Conservation (phyloP, 2,329 filamentous ascomycete genomes). For the Colletotrichum camelliae region DNA sequence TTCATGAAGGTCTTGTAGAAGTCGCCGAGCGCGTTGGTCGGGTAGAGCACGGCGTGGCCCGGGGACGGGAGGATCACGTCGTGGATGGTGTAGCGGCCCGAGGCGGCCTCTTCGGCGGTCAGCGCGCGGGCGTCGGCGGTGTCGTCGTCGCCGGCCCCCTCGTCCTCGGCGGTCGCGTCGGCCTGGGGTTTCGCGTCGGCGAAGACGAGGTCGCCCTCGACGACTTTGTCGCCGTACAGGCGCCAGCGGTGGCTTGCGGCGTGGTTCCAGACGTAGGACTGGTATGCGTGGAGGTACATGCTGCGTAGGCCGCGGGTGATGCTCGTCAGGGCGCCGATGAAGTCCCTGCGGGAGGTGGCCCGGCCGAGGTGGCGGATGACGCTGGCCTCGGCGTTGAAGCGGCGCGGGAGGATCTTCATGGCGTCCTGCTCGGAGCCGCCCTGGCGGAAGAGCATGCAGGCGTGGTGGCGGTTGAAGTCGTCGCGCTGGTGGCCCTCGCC, state of each 20-base stretch:
- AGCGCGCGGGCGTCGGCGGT: conserved; percentile 69
- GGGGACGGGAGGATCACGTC: conserved; percentile 93
- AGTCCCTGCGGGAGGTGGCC: conserved; percentile 65
- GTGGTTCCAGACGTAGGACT: conserved; percentile 93
- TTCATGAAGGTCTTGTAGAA: conserved; percentile 91
- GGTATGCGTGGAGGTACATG: conserved; percentile 98
- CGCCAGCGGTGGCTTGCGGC: conserved; percentile 83
- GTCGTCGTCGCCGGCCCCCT: conserved; percentile 56
- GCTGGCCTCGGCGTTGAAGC: conserved; percentile 80
- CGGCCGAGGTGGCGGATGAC: conserved; percentile 79
- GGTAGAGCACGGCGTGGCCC: conserved; percentile 89
- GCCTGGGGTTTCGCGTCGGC: conserved; percentile 38
- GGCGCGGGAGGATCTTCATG: conserved; percentile 73
- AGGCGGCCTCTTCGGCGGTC: conserved; percentile 77
- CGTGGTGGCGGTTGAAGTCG: conserved; percentile 79
- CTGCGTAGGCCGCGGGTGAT: conserved; percentile 84
- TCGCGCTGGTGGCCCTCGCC: conserved; percentile 68
- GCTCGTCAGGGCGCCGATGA: conserved; percentile 77
- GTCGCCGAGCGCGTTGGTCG: conserved; percentile 79
- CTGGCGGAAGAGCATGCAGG: conserved; percentile 73
- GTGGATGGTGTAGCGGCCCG: conserved; percentile 79
- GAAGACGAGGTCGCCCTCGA: conserved; percentile 86
- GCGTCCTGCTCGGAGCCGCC: conserved; percentile 65
- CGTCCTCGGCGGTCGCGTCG: conserved; percentile 64
- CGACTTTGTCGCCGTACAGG: conserved; percentile 72